Evolutionary conservation across 768 basidiomycete genomes (phyloP).

Genomic region (Agaricus blazei): DNA sequence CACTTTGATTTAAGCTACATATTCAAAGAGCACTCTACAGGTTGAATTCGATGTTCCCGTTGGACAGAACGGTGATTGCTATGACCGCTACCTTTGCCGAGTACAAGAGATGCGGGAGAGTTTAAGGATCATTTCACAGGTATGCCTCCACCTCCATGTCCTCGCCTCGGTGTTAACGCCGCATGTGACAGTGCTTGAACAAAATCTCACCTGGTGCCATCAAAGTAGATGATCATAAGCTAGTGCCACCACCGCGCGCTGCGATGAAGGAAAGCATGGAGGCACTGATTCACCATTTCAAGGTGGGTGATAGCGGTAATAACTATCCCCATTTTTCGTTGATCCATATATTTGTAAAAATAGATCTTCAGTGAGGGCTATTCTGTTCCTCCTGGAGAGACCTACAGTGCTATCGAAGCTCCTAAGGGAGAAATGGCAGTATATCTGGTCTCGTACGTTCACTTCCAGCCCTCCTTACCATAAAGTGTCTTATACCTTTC

Average conservation of each 20-base stretch:
- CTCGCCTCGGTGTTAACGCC: neutral
- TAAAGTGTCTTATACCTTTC: constrained; percentile 1
- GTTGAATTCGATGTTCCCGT: constrained; percentile 98
- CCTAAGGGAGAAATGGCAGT: constrained; percentile 99
- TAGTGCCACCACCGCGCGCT: constrained; percentile 92
- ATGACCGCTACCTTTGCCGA: constrained; percentile 95
- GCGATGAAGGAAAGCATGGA: constrained; percentile 99
- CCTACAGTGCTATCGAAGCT: constrained; percentile 96
- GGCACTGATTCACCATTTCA: constrained; percentile 97
- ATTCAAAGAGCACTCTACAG: constrained; percentile 26
- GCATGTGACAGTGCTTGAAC: constrained; percentile 60
- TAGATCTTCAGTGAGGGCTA: constrained; percentile 96
- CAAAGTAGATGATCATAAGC: constrained; percentile 97
- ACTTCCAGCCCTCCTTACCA: neutral
- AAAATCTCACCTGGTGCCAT: constrained; percentile 92
- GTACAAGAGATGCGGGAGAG: constrained; percentile 98
- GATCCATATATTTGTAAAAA: no score
- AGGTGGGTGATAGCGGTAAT: constrained; percentile 38
- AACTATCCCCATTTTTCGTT: neutral
- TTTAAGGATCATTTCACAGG: constrained; percentile 81
- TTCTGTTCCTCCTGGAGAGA: constrained; percentile 93
- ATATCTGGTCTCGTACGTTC: constrained; percentile 86
- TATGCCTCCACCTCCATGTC: neutral
- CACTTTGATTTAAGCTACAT: constrained; percentile 1
- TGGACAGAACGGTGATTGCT: constrained; percentile 95